phyloP scores from a whole-genome alignment of 2,329 filamentous ascomycete genomes.

The Fusarium secorum region DNA sequence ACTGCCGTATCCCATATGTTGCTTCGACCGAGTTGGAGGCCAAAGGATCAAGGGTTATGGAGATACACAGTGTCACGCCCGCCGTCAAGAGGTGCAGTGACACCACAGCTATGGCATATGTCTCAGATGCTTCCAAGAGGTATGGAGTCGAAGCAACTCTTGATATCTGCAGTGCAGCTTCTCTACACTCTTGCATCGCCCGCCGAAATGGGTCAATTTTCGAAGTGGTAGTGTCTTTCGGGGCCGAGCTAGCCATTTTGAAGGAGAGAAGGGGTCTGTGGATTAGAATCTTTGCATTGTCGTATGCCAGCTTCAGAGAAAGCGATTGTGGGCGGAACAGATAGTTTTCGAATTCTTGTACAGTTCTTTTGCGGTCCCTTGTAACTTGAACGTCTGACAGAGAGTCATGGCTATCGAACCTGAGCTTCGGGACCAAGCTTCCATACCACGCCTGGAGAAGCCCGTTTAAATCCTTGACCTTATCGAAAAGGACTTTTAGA shows the following conservation, averaged over 20 bases:
- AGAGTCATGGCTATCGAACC: background rate
- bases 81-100: background rate
- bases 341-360: constrained; percentile 7
- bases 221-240: fast-evolving
- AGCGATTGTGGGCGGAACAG: constrained; percentile 46
- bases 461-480: background rate
- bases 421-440: background rate
- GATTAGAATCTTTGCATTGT: constrained; percentile 46
- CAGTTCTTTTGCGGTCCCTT: background rate
- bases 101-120: background rate
- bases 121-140: background rate
- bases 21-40: fast-evolving
- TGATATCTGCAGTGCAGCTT: background rate
- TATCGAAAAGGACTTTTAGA: background rate
- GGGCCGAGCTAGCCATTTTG: fast-evolving
- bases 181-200: background rate
- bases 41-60: background rate
- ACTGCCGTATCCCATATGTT: background rate
- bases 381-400: fast-evolving
- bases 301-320: constrained; percentile 44
- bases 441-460: constrained; percentile 2
- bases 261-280: constrained; percentile 34
- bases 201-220: background rate
- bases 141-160: background rate
- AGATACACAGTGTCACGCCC: background rate